A percentile compares a stretch with the other conserved stretches of the same genome.
These are phyloP conservation scores for Wickerhamiella brachini DNA, from an alignment of 805 yeast species.

Conservation along the genomic window DNA sequence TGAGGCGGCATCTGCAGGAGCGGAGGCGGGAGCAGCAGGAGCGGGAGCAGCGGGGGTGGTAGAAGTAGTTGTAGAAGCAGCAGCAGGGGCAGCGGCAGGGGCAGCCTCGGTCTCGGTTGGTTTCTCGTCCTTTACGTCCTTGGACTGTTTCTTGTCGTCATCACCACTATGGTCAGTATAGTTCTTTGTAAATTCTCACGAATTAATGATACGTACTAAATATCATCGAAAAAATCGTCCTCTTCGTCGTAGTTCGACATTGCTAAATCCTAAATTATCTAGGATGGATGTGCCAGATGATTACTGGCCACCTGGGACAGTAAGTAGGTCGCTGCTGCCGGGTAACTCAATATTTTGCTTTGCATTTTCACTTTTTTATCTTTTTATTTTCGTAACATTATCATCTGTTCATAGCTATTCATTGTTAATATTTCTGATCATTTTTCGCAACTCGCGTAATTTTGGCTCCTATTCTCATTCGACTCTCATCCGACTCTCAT, in stretches of 20 bases:
- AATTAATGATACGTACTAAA: conserved; percentile 36
- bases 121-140: conserved; percentile 6
- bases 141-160: conserved; percentile 16
- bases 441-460: too few relatives aligned
- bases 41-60: conserved; percentile 7
- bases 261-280: conserved; percentile 1
- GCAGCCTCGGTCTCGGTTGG: conserved; percentile 6
- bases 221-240: conserved; percentile 87
- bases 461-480: too few relatives aligned
- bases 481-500: too few relatives aligned
- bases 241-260: conserved; percentile 78
- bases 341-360: neutral
- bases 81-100: conserved; percentile 9
- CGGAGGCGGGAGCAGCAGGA: conserved; percentile 5
- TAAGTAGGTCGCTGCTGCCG: neutral
- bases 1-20: conserved; percentile 5
- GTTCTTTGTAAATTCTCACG: conserved; percentile 12
- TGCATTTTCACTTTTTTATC: too few relatives aligned
- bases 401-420: too few relatives aligned
- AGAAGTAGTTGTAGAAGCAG: conserved; percentile 12
- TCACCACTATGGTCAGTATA: conserved; percentile 23
- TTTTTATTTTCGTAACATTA: too few relatives aligned
- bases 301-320: neutral
- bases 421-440: too few relatives aligned
- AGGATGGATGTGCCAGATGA: neutral